Base-by-base conservation (phyloP, 192 early-diverging fungal genomes). In the Kappamyces sp. region DNA sequence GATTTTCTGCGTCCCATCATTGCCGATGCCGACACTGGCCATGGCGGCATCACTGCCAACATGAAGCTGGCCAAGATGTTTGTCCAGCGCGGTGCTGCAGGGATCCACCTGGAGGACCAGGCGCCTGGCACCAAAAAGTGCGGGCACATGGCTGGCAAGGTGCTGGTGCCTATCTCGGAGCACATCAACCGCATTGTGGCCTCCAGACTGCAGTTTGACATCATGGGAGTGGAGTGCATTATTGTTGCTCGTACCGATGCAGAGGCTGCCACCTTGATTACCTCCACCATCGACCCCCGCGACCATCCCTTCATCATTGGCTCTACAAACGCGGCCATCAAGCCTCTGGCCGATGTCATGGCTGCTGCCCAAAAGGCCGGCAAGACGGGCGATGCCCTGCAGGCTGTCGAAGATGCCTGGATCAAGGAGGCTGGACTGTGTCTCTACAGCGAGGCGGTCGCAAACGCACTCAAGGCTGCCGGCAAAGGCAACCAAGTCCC, bases 121-220 rank as follows among this genome's bases (percentile, higher is more conserved):
- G 86, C 89, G 39, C 86, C 94, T 31, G 88, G 90, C 63, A 94
- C 91, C 66, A 98, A 98, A 70, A 98, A 98, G 83, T 98, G 95
- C 71, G 95, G 95, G 13, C 95, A 98, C 74, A 98, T 98, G 94
- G 94, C 92, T 48, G 94, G 94, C 49, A 98, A 98, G 73, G 95
- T 98, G 35, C 73, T 98, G n/a, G 95, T 98, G 3, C 95, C 95
- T 15, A 91, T 96, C 40, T 87, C 87, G 2, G 93, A 98, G 76
- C 95, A 98, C 78, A 94, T 96, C 75, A 95, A 93, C 82, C 86
- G 93, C 42, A 77, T 97, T 50, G 87, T 97, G 13, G 93, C 93
- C 60, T 86, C 90, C 68, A 87, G 95, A 68, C 85, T 92, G 47
- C 95, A 98, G 82, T 92, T 88, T 64, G 95, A 98, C 73, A 94